Evolutionary conservation across 2,329 filamentous ascomycete genomes (phyloP), one percentile per base, ranked within the genome.

Genomic region (Paecilomyces sp.): DNA sequence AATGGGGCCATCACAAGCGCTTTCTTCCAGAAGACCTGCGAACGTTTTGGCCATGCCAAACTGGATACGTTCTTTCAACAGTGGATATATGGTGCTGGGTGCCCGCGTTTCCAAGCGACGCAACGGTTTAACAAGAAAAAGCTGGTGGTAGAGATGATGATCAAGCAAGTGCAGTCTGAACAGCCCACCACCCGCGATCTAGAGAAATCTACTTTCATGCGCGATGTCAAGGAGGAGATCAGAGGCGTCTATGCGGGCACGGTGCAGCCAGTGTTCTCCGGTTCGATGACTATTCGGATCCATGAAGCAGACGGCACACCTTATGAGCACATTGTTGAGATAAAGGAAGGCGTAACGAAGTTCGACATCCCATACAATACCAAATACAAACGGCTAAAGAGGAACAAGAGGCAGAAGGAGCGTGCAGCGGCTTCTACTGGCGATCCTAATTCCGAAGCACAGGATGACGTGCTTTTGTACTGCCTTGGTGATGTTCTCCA

Each of bases 311-410:
- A 99, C 70, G 94, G 94, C 9, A 97, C 94, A 0, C 94, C 94
- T 2, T 99, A 99, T 70, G 94, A 99, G 72, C 94, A 99, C 71
- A 97, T 97, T 63, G 88, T 97, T 33, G 91, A 97, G 68, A 96
- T 99, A 71, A 92, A 92, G 61, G 92, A 97, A 66, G 88, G 88
- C 30, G 84, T 86, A 13, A 90, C 89, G 2, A 91, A 89, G 71
- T 90, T 97, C 61, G 92, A 97, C 63, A 97, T 99, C 62, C 92
- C 93, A 0, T 99, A 99, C 77, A 97, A 97, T 68, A 99, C 94
- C 0, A 99, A 99, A 73, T 99, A 99, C 78, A 99, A 97, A 78
- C 88, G 95, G 8, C 82, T 99, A 2, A 99, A 99, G 79, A 83
- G 92, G 54, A 97, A 90, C 61, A 85, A 89, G 53, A 82, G 90